Conservation (phyloP, 208 protist species). For the Sergeia podlipaevii region DNA sequence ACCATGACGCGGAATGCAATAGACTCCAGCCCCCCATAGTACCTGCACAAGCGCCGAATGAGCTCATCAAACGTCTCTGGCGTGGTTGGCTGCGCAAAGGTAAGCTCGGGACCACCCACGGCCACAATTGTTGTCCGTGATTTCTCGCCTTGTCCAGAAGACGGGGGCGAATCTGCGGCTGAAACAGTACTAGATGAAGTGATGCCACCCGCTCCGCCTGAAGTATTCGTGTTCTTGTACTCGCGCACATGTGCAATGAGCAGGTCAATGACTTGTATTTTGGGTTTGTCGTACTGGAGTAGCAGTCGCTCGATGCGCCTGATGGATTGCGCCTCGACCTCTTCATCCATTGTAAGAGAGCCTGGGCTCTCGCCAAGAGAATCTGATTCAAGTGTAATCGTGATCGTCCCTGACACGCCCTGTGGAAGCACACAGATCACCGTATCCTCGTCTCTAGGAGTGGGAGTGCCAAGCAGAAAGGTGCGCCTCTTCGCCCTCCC, state of each 20-base stretch:
- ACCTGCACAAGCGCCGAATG: slow-evolving; percentile 34
- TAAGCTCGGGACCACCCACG: slow-evolving; percentile 13
- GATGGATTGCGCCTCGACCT: slow-evolving; percentile 31
- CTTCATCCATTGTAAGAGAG: slow-evolving; percentile 26
- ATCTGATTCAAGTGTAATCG: slow-evolving; percentile 64
- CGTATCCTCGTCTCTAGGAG: slow-evolving; percentile 3
- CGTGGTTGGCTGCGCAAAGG: slow-evolving; percentile 15
- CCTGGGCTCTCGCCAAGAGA: slow-evolving; percentile 29
- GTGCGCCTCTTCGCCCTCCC: slow-evolving; percentile 31
- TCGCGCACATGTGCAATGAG: slow-evolving; percentile 60
- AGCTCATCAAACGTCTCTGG: slow-evolving; percentile 59
- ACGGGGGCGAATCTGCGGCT: too few relatives aligned
- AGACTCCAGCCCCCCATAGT: slow-evolving; percentile 48
- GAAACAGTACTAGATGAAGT: too few relatives aligned
- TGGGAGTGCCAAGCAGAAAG: slow-evolving; percentile 32
- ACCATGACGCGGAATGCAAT: slow-evolving; percentile 26
- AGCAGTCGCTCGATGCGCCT: slow-evolving; percentile 58
- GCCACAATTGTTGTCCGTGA: not conserved
- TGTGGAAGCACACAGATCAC: slow-evolving; percentile 4
- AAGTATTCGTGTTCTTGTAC: slow-evolving; percentile 13
- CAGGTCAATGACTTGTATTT: slow-evolving; percentile 61
- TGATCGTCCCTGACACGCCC: slow-evolving; percentile 62
- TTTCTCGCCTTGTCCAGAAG: too few relatives aligned
- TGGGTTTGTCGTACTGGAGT: slow-evolving; percentile 37
- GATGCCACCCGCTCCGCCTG: not conserved